Evolutionary conservation across 768 basidiomycete genomes (phyloP), one percentile per base, ranked within the genome.

Genomic region (Mycena albidolilacea): DNA sequence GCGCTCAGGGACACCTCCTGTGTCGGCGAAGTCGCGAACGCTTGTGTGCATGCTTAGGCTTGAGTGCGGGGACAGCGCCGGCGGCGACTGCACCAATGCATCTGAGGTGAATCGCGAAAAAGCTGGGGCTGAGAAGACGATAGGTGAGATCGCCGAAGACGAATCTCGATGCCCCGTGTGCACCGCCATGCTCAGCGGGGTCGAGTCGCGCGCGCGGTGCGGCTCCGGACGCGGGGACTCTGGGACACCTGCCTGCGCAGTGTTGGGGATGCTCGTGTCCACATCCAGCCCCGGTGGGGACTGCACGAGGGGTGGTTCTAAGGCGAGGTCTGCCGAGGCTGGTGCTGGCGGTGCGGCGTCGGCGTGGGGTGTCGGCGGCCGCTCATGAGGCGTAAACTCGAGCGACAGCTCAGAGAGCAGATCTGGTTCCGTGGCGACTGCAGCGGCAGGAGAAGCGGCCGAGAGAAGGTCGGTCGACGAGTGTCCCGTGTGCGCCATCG

Each of bases 401-500:
- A 59, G 38, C 10, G 30, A n/a, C 9, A 59, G 58, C 38, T 59
- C 58, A 9, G 58, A 59, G 38, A 59, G 58, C 3, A 59, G n/a
- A 39, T 59, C 58, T 4, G 35, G 7, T 5, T 21, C 30, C 0
- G 35, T 7, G 2, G 17, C 35, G 14, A 14, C 35, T 15, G 35
- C 30, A n/a, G 57, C 7, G 35, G 35, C 57, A 17, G 35, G 14
- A 4, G 57, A 7, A 7, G 35, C 5, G 12, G 57, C 14, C 3
- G 57, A 37, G 35, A 15, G 6, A 9, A 38, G 15, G 35, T 55
- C 54, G 15, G 21, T 12, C 4, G 54, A 30, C 5, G 58, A 59
- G 58, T 59, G 58, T 21, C 58, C 58, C n/a, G 58, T 59, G 19
- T 59, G 58, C 38, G 38, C 58, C 17, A 35, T 37, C 30, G 17